Evolutionary conservation across 805 yeast genomes (phyloP), one percentile per base, ranked within the genome.

Genomic region (Kazachstania psychrophila): DNA sequence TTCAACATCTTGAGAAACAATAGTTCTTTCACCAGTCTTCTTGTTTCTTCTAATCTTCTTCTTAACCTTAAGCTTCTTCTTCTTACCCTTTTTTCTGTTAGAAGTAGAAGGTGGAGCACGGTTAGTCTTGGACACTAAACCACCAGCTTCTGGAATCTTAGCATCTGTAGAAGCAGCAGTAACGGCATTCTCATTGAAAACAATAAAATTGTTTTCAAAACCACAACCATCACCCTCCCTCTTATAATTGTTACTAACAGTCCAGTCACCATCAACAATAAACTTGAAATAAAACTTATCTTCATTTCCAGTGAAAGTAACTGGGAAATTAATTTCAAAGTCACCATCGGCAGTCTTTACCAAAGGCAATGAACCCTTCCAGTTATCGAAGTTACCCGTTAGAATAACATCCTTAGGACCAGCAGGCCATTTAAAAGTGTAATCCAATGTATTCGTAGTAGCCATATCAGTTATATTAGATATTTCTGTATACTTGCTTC

Each of bases 201-300:
- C 34, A 13, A 65, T 40, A 28, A 51, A 64, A 43, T 66, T 67
- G 46, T 66, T 66, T 30, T 54, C 56, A 35, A 58, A 58, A 4
- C 67, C 62, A 26, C 61, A 52, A 9, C 56, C 68, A 47, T 74
- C 80, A 27, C 58, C 62, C 39, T 70, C 69, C 20, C 62, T 56
- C 31, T 57, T 56, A 44, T 66, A 72, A 3, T 53, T 47, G 1
- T 58, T 54, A 37, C 66, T 66, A 15, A 62, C 56, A 13, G 56
- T 52, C 87, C 87, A 80, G 31, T 69, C 70, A 31, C 79, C 85
- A 54, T 79, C 87, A 30, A 79, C 87, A 39, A 80, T 72, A 52
- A 72, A 79, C 62, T 71, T 71, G 56, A 70, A 71, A 14, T 51
- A 57, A 28, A 75, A 54, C 48, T 64, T 63, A 11, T 56, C 60